Percentiles rank a stretch among this genome's conserved stretches.
Evolutionary conservation across 305 asterid species (phyloP).

Genomic region (Fraxinus velutina): DNA sequence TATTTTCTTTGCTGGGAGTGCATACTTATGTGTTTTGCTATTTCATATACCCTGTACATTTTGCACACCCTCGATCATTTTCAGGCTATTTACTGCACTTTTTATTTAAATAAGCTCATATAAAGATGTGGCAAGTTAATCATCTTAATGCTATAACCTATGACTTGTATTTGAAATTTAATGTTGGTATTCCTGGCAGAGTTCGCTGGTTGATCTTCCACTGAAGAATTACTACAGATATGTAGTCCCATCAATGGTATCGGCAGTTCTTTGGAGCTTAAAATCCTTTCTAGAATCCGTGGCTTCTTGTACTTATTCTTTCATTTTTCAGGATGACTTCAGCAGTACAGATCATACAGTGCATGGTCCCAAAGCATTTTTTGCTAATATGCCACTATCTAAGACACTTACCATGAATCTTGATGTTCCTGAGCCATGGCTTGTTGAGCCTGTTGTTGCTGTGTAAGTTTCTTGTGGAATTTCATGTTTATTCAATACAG

Average conservation of each 20-base stretch:
- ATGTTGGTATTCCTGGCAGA: conserved; percentile 49
- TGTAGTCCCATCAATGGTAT: conserved; percentile 87
- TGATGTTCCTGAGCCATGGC: conserved; percentile 99
- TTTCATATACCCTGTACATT: neutral
- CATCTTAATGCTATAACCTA: conserved; percentile 2
- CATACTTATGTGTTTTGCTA: neutral
- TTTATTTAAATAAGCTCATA: neutral
- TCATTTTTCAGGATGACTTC: conserved; percentile 79
- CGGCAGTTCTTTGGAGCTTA: conserved; percentile 23
- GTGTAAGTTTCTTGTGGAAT: conserved; percentile 49
- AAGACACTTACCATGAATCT: conserved; percentile 99
- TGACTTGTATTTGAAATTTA: conserved; percentile 17
- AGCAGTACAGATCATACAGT: conserved; percentile 67
- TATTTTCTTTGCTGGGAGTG: conserved; percentile 8
- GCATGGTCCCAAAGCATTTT: conserved; percentile 87
- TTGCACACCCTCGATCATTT: neutral
- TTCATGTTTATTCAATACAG: neutral
- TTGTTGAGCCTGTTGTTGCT: conserved; percentile 88
- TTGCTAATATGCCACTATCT: conserved; percentile 95
- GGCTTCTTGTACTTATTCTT: conserved; percentile 28
- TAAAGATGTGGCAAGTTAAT: neutral
- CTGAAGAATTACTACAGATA: conserved; percentile 97
- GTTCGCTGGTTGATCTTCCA: conserved; percentile 96
- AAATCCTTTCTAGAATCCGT: conserved; percentile 21
- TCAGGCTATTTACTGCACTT: conserved; percentile 7